Conservation (phyloP, 441 rosid species). For the Macaranga tanarius region DNA sequence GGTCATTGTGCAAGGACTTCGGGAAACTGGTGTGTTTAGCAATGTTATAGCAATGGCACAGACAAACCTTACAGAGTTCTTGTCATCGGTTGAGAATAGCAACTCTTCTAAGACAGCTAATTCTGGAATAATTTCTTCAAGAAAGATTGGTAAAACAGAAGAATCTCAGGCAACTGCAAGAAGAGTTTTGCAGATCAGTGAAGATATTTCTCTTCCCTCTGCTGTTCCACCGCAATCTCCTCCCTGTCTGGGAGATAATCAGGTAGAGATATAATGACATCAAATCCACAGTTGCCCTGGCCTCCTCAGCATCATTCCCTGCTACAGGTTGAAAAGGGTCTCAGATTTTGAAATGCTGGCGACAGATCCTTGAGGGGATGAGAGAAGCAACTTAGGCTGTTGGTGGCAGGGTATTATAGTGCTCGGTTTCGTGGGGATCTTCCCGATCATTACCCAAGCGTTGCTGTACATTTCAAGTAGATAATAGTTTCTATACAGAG, state of each 20-base stretch:
- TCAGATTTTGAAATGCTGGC: not conserved
- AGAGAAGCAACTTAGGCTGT: constrained; percentile 6
- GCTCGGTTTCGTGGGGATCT: constrained; percentile 28
- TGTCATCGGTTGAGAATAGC: constrained; percentile 29
- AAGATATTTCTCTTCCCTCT: constrained; percentile 23
- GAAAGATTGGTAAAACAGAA: constrained; percentile 39
- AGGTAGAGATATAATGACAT: constrained; percentile 20
- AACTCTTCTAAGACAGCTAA: constrained; percentile 31
- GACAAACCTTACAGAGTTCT: constrained; percentile 29
- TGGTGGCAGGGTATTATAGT: constrained; percentile 13
- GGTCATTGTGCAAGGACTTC: constrained; percentile 73
- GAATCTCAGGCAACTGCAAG: constrained; percentile 49
- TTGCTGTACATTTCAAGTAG: constrained; percentile 41
- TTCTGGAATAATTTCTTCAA: constrained; percentile 34
- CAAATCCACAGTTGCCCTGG: constrained; percentile 11
- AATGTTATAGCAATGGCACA: constrained; percentile 54
- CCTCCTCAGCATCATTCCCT: not conserved
- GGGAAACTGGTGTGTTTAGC: constrained; percentile 71
- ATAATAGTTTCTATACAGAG: constrained; percentile 22
- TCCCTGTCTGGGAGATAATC: constrained; percentile 40
- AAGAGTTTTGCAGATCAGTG: constrained; percentile 44
- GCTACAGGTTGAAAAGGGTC: not conserved
- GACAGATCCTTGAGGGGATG: not conserved
- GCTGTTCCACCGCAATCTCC: constrained; percentile 75
- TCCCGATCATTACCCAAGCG: constrained; percentile 57